These are phyloP conservation scores for Malassezia brasiliensis DNA, from an alignment of 1,284 basidiomycete genomes.

Conservation along the genomic window DNA sequence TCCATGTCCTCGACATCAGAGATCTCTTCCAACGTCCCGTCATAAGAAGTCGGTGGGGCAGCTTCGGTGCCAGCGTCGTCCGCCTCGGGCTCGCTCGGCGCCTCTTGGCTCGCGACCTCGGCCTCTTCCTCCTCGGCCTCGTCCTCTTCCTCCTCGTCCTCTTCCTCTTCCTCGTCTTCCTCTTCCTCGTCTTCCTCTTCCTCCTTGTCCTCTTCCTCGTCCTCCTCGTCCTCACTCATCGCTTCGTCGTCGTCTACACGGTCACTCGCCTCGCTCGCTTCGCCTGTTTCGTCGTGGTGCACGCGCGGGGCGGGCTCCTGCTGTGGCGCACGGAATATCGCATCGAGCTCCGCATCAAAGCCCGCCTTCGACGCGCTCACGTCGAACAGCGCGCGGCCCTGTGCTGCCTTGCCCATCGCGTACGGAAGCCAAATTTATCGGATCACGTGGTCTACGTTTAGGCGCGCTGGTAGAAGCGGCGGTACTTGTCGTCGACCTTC, in stretches of 20 bases:
- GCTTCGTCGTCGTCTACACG: neutral
- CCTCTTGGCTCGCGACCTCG: neutral
- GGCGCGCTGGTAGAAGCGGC: constrained; percentile 65
- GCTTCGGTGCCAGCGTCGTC: neutral
- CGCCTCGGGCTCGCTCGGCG: neutral
- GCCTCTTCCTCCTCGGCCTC: neutral
- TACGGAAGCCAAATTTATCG: neutral
- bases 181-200: neutral
- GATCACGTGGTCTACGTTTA: constrained; percentile 7
- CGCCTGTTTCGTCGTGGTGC: neutral
- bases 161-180: neutral
- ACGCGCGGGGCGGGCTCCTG: neutral
- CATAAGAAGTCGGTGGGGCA: neutral
- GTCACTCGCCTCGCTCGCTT: neutral
- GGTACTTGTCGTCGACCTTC: constrained; percentile 80
- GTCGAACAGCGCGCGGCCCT: neutral
- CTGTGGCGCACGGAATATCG: constrained; percentile 28
- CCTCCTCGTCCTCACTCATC: neutral
- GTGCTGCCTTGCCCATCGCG: constrained; percentile 1
- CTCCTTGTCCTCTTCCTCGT: neutral
- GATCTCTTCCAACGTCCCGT: neutral
- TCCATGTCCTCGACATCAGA: constrained; percentile 6
- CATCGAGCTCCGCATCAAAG: constrained; percentile 40
- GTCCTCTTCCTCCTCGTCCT: neutral
- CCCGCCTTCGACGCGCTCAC: neutral